A percentile compares a stretch with the other conserved stretches of the same genome.
Conservation (phyloP, 768 basidiomycete genomes). For the Naganishia vaughanmartiniae region DNA sequence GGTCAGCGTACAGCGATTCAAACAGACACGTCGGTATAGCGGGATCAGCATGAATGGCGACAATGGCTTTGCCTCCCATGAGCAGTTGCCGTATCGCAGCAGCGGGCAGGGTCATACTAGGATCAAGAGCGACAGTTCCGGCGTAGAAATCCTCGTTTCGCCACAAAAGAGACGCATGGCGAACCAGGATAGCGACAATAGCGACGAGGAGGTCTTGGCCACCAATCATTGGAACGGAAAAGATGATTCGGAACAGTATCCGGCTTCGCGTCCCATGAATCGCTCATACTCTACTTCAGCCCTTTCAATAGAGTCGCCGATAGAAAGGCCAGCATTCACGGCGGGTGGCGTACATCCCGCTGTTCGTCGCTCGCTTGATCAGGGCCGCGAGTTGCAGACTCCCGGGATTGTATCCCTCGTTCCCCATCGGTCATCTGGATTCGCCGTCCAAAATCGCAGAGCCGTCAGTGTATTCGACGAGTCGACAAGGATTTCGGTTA, state of each 20-base stretch:
- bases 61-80: not conserved
- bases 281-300: conserved; percentile 19
- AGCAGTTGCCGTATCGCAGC: not conserved
- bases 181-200: conserved; percentile 6
- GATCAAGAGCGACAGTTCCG: conserved; percentile 12
- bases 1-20: conserved; percentile 33
- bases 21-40: conserved; percentile 30
- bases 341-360: not conserved
- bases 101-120: not conserved
- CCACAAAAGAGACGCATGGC: conserved; percentile 11
- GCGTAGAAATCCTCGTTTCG: conserved; percentile 21
- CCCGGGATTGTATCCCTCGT: conserved; percentile 1
- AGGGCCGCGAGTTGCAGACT: not conserved
- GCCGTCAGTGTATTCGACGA: conserved; percentile 19
- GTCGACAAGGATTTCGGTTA: not conserved
- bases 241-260: not conserved
- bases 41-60: conserved; percentile 20
- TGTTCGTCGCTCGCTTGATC: conserved; percentile 8
- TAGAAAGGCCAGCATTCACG: too few species aligned
- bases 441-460: not conserved
- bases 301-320: not conserved
- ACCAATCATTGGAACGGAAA: not conserved
- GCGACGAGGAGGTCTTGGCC: conserved; percentile 19
- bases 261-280: not conserved
- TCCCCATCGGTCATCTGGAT: conserved; percentile 1